phyloP scores from a whole-genome alignment of 805 yeast species.

The Monosporozyma aquatica region DNA sequence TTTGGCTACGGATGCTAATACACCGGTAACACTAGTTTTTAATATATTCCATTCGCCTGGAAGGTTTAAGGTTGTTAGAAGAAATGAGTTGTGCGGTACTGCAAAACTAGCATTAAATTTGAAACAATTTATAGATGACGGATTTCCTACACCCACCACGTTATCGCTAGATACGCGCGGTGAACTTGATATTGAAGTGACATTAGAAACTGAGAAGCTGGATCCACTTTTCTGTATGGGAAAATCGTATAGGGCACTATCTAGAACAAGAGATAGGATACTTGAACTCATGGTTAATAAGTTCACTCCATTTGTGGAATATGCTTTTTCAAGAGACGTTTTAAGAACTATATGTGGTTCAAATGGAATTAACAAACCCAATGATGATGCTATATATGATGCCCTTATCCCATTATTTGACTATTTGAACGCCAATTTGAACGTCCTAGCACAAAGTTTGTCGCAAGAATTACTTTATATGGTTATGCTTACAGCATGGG shows the following conservation, averaged over 20 bases:
- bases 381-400: slow-evolving; percentile 44
- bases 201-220: slow-evolving; percentile 68
- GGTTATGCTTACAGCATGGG: slow-evolving; percentile 77
- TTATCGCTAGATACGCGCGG: slow-evolving; percentile 64
- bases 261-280: slow-evolving; percentile 56
- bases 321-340: slow-evolving; percentile 47
- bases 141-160: slow-evolving; percentile 51
- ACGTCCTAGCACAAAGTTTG: slow-evolving; percentile 50
- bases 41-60: slow-evolving; percentile 63
- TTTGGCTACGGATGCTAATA: slow-evolving; percentile 32
- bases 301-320: slow-evolving; percentile 55
- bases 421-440: slow-evolving; percentile 59
- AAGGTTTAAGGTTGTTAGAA: slow-evolving; percentile 29
- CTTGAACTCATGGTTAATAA: slow-evolving; percentile 64
- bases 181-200: slow-evolving; percentile 51
- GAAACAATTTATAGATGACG: slow-evolving; percentile 53
- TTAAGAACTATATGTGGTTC: slow-evolving; percentile 47
- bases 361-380: slow-evolving; percentile 37
- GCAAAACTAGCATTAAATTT: slow-evolving; percentile 55
- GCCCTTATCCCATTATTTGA: slow-evolving; percentile 68
- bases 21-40: slow-evolving; percentile 41
- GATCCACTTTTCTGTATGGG: slow-evolving; percentile 81
- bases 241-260: slow-evolving; percentile 56
- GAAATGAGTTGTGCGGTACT: slow-evolving; percentile 60
- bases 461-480: slow-evolving; percentile 46